A percentile compares a stretch with the other conserved stretches of the same genome.
Conservation (phyloP, 306 rosid species). For the Trifolium dubium region DNA sequence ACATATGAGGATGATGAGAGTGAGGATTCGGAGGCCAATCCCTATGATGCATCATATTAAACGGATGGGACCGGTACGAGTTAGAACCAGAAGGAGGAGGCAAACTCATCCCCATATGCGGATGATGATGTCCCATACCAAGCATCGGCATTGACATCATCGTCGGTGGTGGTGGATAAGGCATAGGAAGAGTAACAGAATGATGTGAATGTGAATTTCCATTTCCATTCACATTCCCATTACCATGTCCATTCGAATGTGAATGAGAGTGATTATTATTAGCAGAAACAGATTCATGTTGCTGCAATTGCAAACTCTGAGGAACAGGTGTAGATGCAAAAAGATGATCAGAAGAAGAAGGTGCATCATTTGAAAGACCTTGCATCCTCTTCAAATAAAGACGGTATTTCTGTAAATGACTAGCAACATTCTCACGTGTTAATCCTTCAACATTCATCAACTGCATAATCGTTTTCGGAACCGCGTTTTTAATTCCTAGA, state of each 20-base stretch:
- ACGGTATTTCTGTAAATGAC: slow-evolving; percentile 91
- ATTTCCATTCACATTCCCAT: slow-evolving; percentile 38
- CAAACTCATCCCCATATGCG: slow-evolving; percentile 54
- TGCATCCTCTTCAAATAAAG: slow-evolving; percentile 89
- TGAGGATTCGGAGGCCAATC: slow-evolving; percentile 49
- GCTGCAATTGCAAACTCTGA: slow-evolving; percentile 49
- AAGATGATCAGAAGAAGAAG: slow-evolving; percentile 74
- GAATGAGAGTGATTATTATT: slow-evolving; percentile 20
- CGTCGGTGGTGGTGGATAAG: slow-evolving; percentile 46
- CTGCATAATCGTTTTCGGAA: slow-evolving; percentile 92
- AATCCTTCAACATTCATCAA: slow-evolving; percentile 95
- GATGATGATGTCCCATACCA: slow-evolving; percentile 52
- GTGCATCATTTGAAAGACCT: slow-evolving; percentile 66
- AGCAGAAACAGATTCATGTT: slow-evolving; percentile 50
- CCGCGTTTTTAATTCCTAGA: slow-evolving; percentile 88
- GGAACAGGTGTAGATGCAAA: slow-evolving; percentile 84
- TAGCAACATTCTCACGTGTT: slow-evolving; percentile 94
- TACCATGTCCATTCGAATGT: slow-evolving; percentile 44
- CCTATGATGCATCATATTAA: slow-evolving; percentile 60
- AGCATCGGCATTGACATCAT: slow-evolving; percentile 64
- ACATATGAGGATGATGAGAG: slow-evolving; percentile 30
- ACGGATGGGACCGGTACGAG: slow-evolving; percentile 49
- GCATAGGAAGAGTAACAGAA: slow-evolving; percentile 54
- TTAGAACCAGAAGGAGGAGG: slow-evolving; percentile 39
- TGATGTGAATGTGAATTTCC: slow-evolving; percentile 43